phyloP scores from a whole-genome alignment of 176 grass and related monocot species.

The Olyra latifolia region DNA sequence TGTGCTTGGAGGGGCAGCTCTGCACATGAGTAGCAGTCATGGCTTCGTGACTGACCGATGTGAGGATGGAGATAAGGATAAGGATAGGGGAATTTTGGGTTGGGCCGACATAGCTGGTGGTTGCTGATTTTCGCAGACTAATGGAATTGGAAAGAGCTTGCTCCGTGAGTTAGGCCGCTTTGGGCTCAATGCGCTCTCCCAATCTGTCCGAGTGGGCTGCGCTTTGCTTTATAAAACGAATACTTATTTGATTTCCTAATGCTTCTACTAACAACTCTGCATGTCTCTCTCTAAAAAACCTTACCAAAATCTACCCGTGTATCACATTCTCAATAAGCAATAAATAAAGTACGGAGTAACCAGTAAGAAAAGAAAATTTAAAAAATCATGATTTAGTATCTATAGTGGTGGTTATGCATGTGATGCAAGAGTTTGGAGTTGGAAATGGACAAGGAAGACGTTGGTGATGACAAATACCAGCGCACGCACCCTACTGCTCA shows the following conservation, averaged over 20 bases:
- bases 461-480: constrained; percentile 3
- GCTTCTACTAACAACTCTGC: no score
- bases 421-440: constrained; percentile 30
- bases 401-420: constrained; percentile 32
- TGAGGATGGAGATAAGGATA: no score
- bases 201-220: no score
- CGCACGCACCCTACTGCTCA: not conserved
- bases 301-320: not conserved
- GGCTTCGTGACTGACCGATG: no score
- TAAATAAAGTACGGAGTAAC: no score
- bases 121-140: constrained; percentile 27
- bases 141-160: not conserved
- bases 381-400: not conserved
- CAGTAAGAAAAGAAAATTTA: not conserved
- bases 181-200: not conserved
- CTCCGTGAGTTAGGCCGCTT: not conserved
- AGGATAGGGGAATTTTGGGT: no score
- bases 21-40: no score
- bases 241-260: not conserved
- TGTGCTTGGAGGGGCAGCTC: no score
- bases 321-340: not conserved
- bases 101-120: no score
- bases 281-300: no score
- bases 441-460: constrained; percentile 20
- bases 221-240: not conserved